phyloP scores from a whole-genome alignment of 495 filamentous ascomycete species.

The Neurospora hispaniola region DNA sequence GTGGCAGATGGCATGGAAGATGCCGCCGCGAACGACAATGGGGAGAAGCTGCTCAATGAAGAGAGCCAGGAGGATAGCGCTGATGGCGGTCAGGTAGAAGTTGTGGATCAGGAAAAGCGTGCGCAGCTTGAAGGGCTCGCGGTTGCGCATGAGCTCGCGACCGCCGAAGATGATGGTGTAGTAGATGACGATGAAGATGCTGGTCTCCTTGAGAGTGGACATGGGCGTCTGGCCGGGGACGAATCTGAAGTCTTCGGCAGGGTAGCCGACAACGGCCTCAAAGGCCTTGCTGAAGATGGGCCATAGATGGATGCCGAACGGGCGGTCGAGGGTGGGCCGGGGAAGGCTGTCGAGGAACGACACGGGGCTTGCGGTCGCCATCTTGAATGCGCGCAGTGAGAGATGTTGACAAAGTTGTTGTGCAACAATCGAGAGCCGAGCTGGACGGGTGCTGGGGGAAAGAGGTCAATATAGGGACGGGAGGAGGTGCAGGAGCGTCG shows the following conservation, averaged over 20 bases:
- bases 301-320: slow-evolving; percentile 89
- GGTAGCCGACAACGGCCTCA: slow-evolving; percentile 58
- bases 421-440: background rate
- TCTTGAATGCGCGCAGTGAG: slow-evolving; percentile 12
- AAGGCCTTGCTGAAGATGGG: slow-evolving; percentile 85
- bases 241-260: slow-evolving; percentile 62
- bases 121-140: slow-evolving; percentile 56
- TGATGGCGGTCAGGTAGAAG: slow-evolving; percentile 65
- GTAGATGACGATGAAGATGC: slow-evolving; percentile 55
- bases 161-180: slow-evolving; percentile 70
- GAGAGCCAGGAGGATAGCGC: slow-evolving; percentile 52
- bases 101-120: slow-evolving; percentile 70
- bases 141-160: slow-evolving; percentile 59
- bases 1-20: slow-evolving; percentile 66
- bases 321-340: slow-evolving; percentile 73
- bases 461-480: background rate
- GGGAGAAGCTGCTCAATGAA: slow-evolving; percentile 68
- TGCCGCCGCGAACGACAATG: slow-evolving; percentile 52
- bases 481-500: background rate
- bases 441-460: background rate
- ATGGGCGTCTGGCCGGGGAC: slow-evolving; percentile 55
- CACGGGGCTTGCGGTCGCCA: slow-evolving; percentile 34
- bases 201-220: slow-evolving; percentile 56
- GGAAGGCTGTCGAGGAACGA: slow-evolving; percentile 56
- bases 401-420: background rate